These are phyloP conservation scores for Ganoderma meredithae DNA, from an alignment of 1,284 basidiomycete genomes.

Conservation along the genomic window DNA sequence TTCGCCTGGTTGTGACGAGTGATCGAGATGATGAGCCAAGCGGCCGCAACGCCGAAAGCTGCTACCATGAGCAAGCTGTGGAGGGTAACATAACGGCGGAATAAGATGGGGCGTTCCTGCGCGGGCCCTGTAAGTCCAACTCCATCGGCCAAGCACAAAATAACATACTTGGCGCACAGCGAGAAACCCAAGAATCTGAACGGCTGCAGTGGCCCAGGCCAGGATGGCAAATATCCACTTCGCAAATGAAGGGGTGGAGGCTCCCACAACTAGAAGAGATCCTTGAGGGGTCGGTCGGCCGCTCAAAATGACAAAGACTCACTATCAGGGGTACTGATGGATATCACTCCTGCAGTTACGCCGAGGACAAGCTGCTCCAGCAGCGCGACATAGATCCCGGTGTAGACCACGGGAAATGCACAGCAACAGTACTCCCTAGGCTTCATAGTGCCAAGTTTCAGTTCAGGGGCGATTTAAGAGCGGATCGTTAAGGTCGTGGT, in stretches of 20 bases:
- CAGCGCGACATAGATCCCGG: constrained; percentile 85
- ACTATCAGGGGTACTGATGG: constrained; percentile 84
- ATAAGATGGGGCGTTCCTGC: constrained; percentile 82
- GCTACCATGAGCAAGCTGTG: constrained; percentile 65
- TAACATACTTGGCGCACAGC: constrained; percentile 76
- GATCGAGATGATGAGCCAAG: constrained; percentile 83
- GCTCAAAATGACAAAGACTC: constrained; percentile 40
- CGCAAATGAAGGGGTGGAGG: constrained; percentile 77
- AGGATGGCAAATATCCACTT: constrained; percentile 78
- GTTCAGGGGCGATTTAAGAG: neutral
- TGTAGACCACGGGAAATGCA: constrained; percentile 87
- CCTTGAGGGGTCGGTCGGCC: constrained; percentile 10
- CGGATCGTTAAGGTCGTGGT: constrained; percentile 28
- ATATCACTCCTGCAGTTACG: constrained; percentile 77
- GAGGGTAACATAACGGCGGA: constrained; percentile 77
- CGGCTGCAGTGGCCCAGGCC: constrained; percentile 73
- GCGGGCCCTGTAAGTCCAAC: neutral
- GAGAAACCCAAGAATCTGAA: constrained; percentile 84
- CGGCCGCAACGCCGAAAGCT: constrained; percentile 79
- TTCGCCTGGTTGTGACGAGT: constrained; percentile 76
- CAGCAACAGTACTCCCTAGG: constrained; percentile 81
- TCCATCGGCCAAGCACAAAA: neutral
- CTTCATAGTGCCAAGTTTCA: constrained; percentile 49
- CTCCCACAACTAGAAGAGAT: constrained; percentile 76
- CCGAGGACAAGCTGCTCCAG: constrained; percentile 77